These are phyloP conservation scores for Hortiboletus flavorubellus DNA, from an alignment of 768 basidiomycete species.

Conservation along the genomic window DNA sequence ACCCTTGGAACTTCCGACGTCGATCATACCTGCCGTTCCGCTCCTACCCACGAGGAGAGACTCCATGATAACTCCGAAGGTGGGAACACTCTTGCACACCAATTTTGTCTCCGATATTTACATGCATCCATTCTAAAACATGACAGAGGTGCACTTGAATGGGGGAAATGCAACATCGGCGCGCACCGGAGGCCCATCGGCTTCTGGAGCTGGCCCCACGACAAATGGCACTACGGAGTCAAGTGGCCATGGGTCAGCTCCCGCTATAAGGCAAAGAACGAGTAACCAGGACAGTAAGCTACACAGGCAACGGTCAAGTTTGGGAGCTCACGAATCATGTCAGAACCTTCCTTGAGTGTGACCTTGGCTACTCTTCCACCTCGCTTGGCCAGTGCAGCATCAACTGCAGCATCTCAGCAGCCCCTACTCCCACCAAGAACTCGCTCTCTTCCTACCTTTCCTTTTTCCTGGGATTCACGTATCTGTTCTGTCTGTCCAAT, in stretches of 20 bases:
- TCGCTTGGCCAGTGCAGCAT: constrained; percentile 3
- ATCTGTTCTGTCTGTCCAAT: neutral
- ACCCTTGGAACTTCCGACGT: neutral
- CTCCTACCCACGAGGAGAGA: neutral
- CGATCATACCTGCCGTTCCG: neutral
- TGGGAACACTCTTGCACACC: neutral
- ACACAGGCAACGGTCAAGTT: neutral
- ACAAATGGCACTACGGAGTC: neutral
- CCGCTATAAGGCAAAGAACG: neutral
- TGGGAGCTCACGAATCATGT: neutral
- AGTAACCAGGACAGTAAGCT: constrained; percentile 10
- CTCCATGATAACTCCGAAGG: neutral
- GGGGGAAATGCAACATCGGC: neutral
- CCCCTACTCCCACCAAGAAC: constrained; percentile 8
- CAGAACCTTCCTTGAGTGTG: constrained; percentile 18
- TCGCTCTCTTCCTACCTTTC: constrained; percentile 8
- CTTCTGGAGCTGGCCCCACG: neutral
- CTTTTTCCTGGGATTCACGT: constrained; percentile 19
- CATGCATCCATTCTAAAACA: neutral
- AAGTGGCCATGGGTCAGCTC: neutral
- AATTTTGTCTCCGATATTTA: neutral
- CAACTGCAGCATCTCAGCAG: constrained; percentile 15
- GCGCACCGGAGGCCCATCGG: neutral
- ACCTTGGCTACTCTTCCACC: constrained; percentile 6
- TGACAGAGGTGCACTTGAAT: neutral